Percentiles rank a stretch among this genome's conserved stretches.
Conservation (phyloP, 805 yeast species). For the Yamadazyma takamatsuzukensis region DNA sequence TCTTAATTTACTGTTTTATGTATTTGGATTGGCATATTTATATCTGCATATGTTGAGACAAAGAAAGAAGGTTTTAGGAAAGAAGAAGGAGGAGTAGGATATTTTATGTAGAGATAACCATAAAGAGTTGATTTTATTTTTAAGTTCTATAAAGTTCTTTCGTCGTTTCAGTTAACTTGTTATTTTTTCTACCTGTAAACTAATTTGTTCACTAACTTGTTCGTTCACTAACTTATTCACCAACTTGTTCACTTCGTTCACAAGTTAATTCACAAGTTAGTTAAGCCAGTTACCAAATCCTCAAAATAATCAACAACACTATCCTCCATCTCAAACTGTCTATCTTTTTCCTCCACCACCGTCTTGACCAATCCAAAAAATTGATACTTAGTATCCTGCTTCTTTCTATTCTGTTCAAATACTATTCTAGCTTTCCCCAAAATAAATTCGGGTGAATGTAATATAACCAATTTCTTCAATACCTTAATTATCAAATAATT, state of each 20-base stretch:
- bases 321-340: slow-evolving; percentile 20
- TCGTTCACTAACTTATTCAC: no score
- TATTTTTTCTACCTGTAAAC: slow-evolving; percentile 1
- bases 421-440: slow-evolving; percentile 38
- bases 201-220: no score
- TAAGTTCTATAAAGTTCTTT: neutral
- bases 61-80: slow-evolving; percentile 70
- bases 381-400: slow-evolving; percentile 3
- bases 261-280: no score
- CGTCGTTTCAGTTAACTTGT: neutral
- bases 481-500: slow-evolving; percentile 38
- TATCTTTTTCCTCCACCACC: slow-evolving; percentile 7
- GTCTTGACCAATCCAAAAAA: slow-evolving; percentile 5
- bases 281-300: slow-evolving; percentile 22
- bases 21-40: slow-evolving; percentile 83
- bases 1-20: slow-evolving; percentile 58
- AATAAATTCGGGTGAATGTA: slow-evolving; percentile 40
- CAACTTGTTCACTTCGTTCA: no score
- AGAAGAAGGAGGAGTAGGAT: slow-evolving; percentile 10
- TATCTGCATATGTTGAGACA: slow-evolving; percentile 87
- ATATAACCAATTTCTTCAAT: slow-evolving; percentile 38
- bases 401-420: slow-evolving; percentile 27
- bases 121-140: slow-evolving; percentile 1
- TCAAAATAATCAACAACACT: slow-evolving; percentile 31
- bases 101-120: neutral